phyloP scores from a whole-genome alignment of 257 asterid genomes.

The Solanum peruvianum region DNA sequence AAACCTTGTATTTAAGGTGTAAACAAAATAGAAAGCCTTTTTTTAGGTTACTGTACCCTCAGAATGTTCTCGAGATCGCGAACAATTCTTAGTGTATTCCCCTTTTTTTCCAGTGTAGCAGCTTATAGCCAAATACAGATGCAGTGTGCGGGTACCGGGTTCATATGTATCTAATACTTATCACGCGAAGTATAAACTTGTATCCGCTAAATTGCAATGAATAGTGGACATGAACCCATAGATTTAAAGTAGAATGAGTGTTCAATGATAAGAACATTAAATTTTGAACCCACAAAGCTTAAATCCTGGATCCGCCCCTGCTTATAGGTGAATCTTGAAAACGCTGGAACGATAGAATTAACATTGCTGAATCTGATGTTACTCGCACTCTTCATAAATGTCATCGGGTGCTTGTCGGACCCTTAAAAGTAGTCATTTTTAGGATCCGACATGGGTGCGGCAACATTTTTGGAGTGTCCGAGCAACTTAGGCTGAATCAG shows the following conservation, averaged over 20 bases:
- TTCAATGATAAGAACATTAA: background rate
- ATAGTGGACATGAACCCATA: background rate
- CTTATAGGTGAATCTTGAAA: background rate
- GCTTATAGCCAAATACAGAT: background rate
- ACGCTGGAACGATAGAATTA: background rate
- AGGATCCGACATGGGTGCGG: background rate
- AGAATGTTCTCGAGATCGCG: background rate
- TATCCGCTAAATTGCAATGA: background rate
- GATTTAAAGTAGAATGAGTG: background rate
- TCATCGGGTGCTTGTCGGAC: background rate
- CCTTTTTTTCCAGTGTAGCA: background rate
- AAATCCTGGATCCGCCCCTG: background rate
- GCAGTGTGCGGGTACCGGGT: background rate
- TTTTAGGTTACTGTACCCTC: background rate
- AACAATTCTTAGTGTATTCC: background rate
- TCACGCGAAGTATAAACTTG: background rate
- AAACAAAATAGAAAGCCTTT: background rate
- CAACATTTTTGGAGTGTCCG: background rate
- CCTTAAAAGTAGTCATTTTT: background rate
- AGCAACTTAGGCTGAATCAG: background rate
- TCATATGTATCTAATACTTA: background rate
- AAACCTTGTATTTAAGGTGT: background rate
- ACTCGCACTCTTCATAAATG: background rate
- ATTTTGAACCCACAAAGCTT: background rate
- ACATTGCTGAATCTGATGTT: background rate